These are phyloP conservation scores for Exophiala bonariae DNA, from an alignment of 2,329 filamentous ascomycete species.

Conservation along the genomic window DNA sequence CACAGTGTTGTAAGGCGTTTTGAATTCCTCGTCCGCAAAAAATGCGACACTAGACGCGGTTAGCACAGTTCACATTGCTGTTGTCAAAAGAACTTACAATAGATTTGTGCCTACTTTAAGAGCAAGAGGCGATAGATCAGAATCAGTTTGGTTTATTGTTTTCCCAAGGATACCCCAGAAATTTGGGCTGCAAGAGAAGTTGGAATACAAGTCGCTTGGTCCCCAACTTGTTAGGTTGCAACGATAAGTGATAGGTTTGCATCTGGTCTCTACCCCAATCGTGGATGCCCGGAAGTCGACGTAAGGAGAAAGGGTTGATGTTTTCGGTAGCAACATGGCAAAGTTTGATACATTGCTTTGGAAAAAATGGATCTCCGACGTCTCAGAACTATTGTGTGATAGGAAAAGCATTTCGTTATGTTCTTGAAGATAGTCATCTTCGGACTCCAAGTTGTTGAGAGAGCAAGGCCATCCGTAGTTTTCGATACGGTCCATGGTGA, in stretches of 20 bases:
- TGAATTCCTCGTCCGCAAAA: conserved; percentile 8
- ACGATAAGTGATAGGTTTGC: conserved; percentile 10
- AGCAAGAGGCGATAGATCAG: conserved; percentile 6
- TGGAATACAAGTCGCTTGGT: conserved; percentile 3
- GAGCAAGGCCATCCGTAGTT: conserved; percentile 13
- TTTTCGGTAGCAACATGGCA: conserved; percentile 7
- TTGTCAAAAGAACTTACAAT: conserved; percentile 9
- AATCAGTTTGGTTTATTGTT: not conserved
- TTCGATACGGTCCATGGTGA: conserved; percentile 2
- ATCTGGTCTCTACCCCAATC: conserved; percentile 12
- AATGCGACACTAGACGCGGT: conserved; percentile 7
- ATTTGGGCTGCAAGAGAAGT: conserved; percentile 8
- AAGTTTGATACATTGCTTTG: not conserved
- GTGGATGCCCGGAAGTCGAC: conserved; percentile 13
- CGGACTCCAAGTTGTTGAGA: conserved; percentile 5
- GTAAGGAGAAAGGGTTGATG: not conserved
- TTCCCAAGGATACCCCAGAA: conserved; percentile 13
- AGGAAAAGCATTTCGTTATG: conserved; percentile 12
- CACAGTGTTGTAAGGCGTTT: conserved; percentile 7
- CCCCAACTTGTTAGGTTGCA: conserved; percentile 11
- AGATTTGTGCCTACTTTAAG: conserved; percentile 7
- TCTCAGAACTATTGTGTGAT: conserved; percentile 6
- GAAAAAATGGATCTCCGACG: conserved; percentile 8
- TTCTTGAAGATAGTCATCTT: conserved; percentile 1
- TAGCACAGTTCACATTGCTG: too few relatives aligned